Conservation (phyloP, 768 basidiomycete genomes). For the Boletus sp. region DNA sequence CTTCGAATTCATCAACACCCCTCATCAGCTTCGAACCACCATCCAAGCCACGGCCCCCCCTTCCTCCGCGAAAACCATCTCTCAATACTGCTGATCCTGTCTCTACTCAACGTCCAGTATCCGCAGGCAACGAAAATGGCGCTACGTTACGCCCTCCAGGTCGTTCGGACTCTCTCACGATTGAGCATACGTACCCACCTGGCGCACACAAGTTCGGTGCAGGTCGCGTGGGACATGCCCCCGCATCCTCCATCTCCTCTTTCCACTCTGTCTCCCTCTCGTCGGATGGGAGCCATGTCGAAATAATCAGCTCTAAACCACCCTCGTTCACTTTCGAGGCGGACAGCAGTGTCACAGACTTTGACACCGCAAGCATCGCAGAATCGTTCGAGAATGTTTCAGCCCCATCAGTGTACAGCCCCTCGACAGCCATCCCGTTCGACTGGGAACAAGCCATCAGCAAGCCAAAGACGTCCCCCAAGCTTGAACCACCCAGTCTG, state of each 20-base stretch:
- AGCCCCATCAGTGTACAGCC: conserved; percentile 51
- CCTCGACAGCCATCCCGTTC: conserved; percentile 43
- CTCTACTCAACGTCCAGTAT: conserved; percentile 28
- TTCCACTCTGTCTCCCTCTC: conserved; percentile 84
- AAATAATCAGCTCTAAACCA: conserved; percentile 31
- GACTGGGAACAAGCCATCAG: conserved; percentile 53
- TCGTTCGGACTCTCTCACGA: conserved; percentile 48
- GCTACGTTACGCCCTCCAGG: conserved; percentile 30
- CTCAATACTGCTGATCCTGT: conserved; percentile 44
- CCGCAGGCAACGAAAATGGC: conserved; percentile 14
- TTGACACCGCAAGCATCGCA: conserved; percentile 56
- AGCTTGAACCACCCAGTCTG: conserved; percentile 42
- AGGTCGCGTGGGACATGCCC: conserved; percentile 46
- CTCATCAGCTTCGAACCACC: conserved; percentile 60
- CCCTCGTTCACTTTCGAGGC: conserved; percentile 49
- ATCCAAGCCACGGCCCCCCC: conserved; percentile 49
- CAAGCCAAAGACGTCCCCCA: conserved; percentile 29
- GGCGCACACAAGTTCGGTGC: conserved; percentile 36
- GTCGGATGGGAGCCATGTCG: conserved; percentile 47
- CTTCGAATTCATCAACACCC: conserved; percentile 32
- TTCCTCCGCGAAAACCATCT: conserved; percentile 68
- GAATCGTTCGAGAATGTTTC: conserved; percentile 76
- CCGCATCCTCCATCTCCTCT: conserved; percentile 73
- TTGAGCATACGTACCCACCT: conserved; percentile 60
- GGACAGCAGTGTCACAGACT: conserved; percentile 36